phyloP scores from a whole-genome alignment of 2,329 filamentous ascomycete genomes.

The Aspergillus ruber region DNA sequence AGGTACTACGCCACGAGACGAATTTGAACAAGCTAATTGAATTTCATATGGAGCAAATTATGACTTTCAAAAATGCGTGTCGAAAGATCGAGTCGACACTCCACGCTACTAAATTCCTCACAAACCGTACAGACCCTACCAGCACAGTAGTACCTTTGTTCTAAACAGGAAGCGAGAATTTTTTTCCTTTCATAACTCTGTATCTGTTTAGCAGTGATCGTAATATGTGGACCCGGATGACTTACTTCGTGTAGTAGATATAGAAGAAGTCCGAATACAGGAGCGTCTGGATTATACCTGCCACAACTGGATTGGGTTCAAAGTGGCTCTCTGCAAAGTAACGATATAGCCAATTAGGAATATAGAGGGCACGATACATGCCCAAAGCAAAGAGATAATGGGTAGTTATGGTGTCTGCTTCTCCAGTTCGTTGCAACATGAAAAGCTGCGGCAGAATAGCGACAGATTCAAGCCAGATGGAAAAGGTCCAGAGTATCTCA shows the following conservation, averaged over 20 bases:
- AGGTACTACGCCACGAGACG: too few species aligned
- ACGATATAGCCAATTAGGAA: constrained; percentile 96
- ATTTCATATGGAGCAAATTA: neutral
- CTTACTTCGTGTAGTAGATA: constrained; percentile 94
- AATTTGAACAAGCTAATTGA: too few species aligned
- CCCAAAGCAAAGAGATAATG: constrained; percentile 96
- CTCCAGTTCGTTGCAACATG: constrained; percentile 94
- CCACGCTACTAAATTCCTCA: neutral
- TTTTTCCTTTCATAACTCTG: constrained; percentile 73
- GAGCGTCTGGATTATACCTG: constrained; percentile 86
- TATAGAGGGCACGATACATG: constrained; percentile 86
- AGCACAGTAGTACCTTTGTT: neutral
- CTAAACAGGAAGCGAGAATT: constrained; percentile 77
- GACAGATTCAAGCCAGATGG: constrained; percentile 95
- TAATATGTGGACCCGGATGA: constrained; percentile 7
- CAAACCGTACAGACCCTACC: neutral
- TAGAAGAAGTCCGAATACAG: constrained; percentile 99
- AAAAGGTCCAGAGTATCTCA: constrained; percentile 92
- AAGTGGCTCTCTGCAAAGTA: constrained; percentile 74
- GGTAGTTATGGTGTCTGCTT: constrained; percentile 98
- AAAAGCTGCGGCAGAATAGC: constrained; percentile 96
- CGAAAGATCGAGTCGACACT: neutral
- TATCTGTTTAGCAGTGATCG: constrained; percentile 3
- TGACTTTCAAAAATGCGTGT: neutral
- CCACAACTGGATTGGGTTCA: constrained; percentile 81